phyloP scores from a whole-genome alignment of 345 rosid genomes.

The Stellera chamaejasme region DNA sequence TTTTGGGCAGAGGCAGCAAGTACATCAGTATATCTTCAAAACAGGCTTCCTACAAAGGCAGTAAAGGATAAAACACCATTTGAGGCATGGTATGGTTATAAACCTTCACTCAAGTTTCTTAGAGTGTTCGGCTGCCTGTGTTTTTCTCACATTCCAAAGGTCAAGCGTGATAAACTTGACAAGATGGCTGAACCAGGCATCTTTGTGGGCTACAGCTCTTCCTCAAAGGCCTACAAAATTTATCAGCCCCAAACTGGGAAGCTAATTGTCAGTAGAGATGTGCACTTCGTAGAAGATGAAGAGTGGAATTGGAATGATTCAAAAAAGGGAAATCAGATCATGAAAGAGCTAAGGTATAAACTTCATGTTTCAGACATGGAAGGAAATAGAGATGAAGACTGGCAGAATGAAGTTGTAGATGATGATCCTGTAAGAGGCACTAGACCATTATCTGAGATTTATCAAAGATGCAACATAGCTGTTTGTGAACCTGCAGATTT shows the following conservation, averaged over 20 bases:
- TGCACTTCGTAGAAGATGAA: conserved; percentile 10
- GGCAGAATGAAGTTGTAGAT: neutral
- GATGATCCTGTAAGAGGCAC: neutral
- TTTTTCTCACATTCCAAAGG: conserved; percentile 6
- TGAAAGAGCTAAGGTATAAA: too few species aligned
- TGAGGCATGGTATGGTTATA: conserved; percentile 11
- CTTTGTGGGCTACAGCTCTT: neutral
- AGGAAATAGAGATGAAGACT: too few species aligned
- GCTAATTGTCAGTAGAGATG: conserved; percentile 1
- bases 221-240: neutral
- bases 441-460: neutral
- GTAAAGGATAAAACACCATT: conserved; percentile 8
- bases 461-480: conserved; percentile 5
- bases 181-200: neutral
- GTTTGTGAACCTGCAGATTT: conserved; percentile 6
- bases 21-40: neutral
- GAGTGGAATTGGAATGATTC: neutral
- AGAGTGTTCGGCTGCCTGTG: neutral
- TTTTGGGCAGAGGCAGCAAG: conserved; percentile 11
- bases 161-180: neutral
- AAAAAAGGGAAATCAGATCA: neutral
- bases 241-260: conserved; percentile 8
- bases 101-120: conserved; percentile 3
- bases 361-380: too few species aligned
- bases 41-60: conserved; percentile 6